phyloP scores from a whole-genome alignment of 2,329 filamentous ascomycete species.

The Thelonectria blattea region DNA sequence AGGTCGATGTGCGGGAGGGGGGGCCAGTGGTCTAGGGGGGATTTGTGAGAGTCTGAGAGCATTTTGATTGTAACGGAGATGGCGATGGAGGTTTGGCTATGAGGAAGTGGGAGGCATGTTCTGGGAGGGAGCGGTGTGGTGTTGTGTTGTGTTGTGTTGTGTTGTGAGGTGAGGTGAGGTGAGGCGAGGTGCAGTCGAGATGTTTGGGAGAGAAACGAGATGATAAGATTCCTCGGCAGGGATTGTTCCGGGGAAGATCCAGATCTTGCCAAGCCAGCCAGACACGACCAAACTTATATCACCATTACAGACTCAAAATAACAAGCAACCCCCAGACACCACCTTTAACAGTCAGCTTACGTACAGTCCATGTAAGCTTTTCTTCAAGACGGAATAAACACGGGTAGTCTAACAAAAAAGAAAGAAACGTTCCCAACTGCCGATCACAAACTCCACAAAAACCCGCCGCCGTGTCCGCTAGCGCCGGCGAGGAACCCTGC shows the following conservation, averaged over 20 bases:
- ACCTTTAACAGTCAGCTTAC: background rate
- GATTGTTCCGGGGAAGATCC: background rate
- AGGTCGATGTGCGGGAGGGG: conserved; percentile 25
- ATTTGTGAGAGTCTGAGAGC: conserved; percentile 1
- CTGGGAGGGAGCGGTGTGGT: too few species aligned
- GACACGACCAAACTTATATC: background rate
- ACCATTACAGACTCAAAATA: background rate
- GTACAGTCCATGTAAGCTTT: background rate
- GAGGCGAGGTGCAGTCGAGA: too few species aligned
- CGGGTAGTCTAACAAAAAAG: background rate
- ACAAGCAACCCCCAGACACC: background rate
- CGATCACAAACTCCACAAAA: background rate
- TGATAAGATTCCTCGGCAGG: background rate
- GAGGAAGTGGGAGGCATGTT: too few species aligned
- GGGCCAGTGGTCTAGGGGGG: conserved; percentile 21
- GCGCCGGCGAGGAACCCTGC: conserved; percentile 14
- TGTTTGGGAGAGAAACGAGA: too few species aligned
- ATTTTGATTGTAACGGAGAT: background rate
- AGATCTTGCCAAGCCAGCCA: background rate
- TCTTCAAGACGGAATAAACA: background rate
- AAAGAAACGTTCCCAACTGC: background rate
- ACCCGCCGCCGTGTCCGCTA: background rate
- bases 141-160: too few species aligned
- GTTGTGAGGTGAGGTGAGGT: too few species aligned
- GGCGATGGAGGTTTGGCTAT: too few species aligned